Percentiles rank a stretch among this genome's conserved stretches.
Conservation (phyloP, 805 yeast genomes). For the Kazachstania kunashirensis region DNA sequence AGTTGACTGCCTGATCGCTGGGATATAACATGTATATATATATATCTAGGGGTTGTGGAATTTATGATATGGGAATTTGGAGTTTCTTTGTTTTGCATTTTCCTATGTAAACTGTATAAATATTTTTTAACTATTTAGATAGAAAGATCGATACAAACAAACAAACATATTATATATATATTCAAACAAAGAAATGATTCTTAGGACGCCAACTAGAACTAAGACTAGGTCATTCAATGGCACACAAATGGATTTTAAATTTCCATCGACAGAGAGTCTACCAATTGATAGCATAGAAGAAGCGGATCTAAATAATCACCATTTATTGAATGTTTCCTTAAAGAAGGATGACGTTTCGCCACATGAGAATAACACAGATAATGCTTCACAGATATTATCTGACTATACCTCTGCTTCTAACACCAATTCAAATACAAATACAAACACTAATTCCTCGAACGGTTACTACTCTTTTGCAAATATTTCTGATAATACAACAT, state of each 20-base stretch:
- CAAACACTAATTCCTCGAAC: slow-evolving; percentile 23
- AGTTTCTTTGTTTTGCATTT: too few species aligned
- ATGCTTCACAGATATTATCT: slow-evolving; percentile 26
- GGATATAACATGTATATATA: too few species aligned
- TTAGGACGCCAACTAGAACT: slow-evolving; percentile 27
- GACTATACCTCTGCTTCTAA: slow-evolving; percentile 20
- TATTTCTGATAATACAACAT: slow-evolving; percentile 30
- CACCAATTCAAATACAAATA: slow-evolving; percentile 8
- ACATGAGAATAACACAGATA: slow-evolving; percentile 8
- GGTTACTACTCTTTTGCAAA: slow-evolving; percentile 31
- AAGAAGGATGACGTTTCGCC: slow-evolving; percentile 1
- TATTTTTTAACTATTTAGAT: too few species aligned
- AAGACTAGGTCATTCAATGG: slow-evolving; percentile 34
- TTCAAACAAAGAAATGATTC: slow-evolving; percentile 9
- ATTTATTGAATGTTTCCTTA: slow-evolving; percentile 18
- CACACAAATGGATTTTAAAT: slow-evolving; percentile 32
- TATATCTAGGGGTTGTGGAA: too few species aligned
- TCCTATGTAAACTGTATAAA: too few species aligned
- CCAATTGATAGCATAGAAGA: slow-evolving; percentile 11
- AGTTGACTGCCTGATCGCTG: too few species aligned
- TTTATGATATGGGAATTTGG: too few species aligned
- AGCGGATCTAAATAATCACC: slow-evolving; percentile 23
- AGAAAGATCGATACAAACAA: neutral
- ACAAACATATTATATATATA: neutral
- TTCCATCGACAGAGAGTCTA: slow-evolving; percentile 28